Evolutionary conservation across 169 alveolate species (phyloP).

Genomic region (Cryptosporidium baileyi): DNA sequence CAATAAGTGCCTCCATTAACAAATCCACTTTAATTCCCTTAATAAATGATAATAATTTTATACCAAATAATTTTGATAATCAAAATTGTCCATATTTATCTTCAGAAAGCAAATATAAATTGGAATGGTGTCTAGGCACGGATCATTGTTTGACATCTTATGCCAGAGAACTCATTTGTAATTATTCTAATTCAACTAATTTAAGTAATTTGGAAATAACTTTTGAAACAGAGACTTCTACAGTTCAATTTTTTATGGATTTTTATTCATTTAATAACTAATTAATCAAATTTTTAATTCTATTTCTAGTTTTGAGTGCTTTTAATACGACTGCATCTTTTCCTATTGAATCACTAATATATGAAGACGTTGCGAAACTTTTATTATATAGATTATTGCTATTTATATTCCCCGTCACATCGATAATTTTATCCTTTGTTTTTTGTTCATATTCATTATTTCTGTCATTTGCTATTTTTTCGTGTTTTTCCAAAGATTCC

Average conservation of each 20-base stretch:
- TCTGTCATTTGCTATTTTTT: neutral
- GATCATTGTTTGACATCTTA: neutral
- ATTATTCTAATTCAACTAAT: neutral
- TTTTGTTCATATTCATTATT: neutral
- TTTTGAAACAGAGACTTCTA: neutral
- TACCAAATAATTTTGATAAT: neutral
- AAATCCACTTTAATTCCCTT: neutral
- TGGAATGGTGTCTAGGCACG: slow-evolving; percentile 32
- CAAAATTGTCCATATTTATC: neutral
- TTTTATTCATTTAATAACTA: slow-evolving; percentile 14
- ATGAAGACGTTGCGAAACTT: neutral
- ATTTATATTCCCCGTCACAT: neutral
- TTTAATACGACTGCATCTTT: slow-evolving; percentile 53
- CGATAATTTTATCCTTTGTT: neutral
- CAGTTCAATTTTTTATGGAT: slow-evolving; percentile 16
- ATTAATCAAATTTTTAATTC: slow-evolving; percentile 52
- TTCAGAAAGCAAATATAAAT: slow-evolving; percentile 32
- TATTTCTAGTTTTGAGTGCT: slow-evolving; percentile 44
- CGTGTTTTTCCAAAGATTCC: neutral
- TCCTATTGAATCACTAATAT: slow-evolving; percentile 45
- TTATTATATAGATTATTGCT: neutral
- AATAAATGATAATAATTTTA: too few relatives aligned
- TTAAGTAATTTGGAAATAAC: slow-evolving; percentile 23
- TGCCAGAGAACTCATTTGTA: slow-evolving; percentile 22
- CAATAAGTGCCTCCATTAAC: neutral